A percentile compares a stretch with the other conserved stretches of the same genome.
These are phyloP conservation scores for Phytophthora sp. DNA, from an alignment of 352 stramenopile genomes.

Conservation along the genomic window DNA sequence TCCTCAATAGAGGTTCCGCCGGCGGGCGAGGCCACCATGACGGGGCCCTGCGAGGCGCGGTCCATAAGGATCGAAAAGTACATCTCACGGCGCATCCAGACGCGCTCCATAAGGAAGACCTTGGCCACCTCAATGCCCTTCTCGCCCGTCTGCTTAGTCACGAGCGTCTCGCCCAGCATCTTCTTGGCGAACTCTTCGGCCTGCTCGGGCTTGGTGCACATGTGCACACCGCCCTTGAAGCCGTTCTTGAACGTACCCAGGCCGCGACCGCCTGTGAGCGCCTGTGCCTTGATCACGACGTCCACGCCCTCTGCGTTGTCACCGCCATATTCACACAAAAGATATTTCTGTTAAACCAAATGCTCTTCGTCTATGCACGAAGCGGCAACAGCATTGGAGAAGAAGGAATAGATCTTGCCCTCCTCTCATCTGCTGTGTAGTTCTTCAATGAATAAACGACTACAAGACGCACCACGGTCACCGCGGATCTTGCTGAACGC, in stretches of 20 bases:
- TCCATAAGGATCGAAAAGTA: slow-evolving; percentile 99
- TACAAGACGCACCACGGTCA: slow-evolving; percentile 58
- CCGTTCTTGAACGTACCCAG: slow-evolving; percentile 97
- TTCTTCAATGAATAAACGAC: slow-evolving; percentile 1
- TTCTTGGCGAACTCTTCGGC: slow-evolving; percentile 85
- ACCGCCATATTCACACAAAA: slow-evolving; percentile 18
- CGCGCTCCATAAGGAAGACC: slow-evolving; percentile 92
- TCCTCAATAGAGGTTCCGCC: slow-evolving; percentile 98
- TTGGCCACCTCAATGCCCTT: slow-evolving; percentile 91
- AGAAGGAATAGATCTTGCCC: slow-evolving; percentile 8
- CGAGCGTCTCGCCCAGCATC: slow-evolving; percentile 95
- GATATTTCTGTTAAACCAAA: slow-evolving; percentile 34
- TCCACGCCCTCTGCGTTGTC: slow-evolving; percentile 73
- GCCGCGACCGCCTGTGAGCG: slow-evolving; percentile 95
- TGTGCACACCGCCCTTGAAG: slow-evolving; percentile 98
- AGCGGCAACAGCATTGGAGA: neutral
- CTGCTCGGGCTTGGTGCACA: slow-evolving; percentile 91
- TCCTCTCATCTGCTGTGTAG: slow-evolving; percentile 3
- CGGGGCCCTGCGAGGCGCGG: slow-evolving; percentile 92
- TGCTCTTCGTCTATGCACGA: slow-evolving; percentile 19
- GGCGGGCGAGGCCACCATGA: slow-evolving; percentile 95
- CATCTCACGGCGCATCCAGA: slow-evolving; percentile 96
- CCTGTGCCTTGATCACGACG: slow-evolving; percentile 97
- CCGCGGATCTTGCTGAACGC: slow-evolving; percentile 83
- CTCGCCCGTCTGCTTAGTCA: slow-evolving; percentile 95